Percentiles rank a stretch among this genome's conserved stretches.
Conservation (phyloP, 108 stramenopile species). For the Aurantiochytrium sp. region DNA sequence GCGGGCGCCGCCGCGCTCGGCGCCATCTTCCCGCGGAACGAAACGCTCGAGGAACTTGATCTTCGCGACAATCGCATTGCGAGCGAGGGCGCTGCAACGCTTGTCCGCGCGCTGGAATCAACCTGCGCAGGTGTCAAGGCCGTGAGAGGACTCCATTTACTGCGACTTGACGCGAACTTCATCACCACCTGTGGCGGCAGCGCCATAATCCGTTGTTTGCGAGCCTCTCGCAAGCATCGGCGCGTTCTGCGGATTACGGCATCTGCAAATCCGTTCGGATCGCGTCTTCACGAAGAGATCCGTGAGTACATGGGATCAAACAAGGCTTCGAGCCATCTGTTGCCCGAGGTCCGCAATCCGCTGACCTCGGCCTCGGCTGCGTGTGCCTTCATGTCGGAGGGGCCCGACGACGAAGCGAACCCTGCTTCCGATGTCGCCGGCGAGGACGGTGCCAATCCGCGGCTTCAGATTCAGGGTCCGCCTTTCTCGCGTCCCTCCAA, state of each 20-base stretch:
- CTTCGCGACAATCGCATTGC: not conserved
- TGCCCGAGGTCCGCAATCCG: not conserved
- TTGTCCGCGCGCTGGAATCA: not conserved
- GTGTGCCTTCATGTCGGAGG: not conserved
- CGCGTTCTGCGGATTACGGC: not conserved
- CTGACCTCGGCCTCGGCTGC: not conserved
- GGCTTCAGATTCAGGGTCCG: not conserved
- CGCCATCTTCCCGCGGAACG: not conserved
- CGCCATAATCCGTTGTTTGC: not conserved
- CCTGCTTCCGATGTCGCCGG: not conserved
- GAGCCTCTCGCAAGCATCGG: not conserved
- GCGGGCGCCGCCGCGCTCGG: not conserved
- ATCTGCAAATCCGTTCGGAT: not conserved
- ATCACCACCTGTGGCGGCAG: not conserved
- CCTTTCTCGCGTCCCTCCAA: not conserved
- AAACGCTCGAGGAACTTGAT: not conserved
- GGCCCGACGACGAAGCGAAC: not conserved
- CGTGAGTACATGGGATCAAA: not conserved
- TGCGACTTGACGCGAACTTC: not conserved
- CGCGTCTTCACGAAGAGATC: not conserved
- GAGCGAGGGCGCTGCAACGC: not conserved
- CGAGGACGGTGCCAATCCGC: not conserved
- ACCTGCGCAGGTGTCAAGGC: not conserved
- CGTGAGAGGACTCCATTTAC: not conserved
- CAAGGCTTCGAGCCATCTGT: not conserved